Evolutionary conservation across 495 filamentous ascomycete genomes (phyloP).

Genomic region (Neurospora hispaniola): DNA sequence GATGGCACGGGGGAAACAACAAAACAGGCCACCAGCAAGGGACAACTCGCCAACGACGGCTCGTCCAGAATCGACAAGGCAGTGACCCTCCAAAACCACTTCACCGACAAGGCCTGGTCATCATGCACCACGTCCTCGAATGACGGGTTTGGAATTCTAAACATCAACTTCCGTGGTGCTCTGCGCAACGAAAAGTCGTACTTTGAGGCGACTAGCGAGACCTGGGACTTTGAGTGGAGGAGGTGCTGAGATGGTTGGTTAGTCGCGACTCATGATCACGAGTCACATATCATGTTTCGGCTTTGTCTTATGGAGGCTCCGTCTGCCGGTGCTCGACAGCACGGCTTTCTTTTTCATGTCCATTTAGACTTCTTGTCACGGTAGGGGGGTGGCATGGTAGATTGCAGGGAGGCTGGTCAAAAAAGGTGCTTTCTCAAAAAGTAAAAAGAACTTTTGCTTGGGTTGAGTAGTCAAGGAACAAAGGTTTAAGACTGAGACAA

Average conservation of each 20-base stretch:
- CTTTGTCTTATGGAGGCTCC: background rate
- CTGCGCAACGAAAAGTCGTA: conserved; percentile 25
- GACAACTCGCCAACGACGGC: conserved; percentile 19
- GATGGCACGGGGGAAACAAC: too few species aligned
- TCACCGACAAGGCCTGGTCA: conserved; percentile 25
- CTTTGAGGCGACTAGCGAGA: conserved; percentile 31
- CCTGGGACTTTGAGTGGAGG: conserved; percentile 33
- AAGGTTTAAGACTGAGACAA: background rate
- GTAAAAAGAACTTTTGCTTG: background rate
- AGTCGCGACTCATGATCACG: too few species aligned
- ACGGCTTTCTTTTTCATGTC: background rate
- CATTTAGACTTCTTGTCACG: background rate
- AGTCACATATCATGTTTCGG: background rate
- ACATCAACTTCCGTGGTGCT: conserved; percentile 36
- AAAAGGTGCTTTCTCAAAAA: background rate
- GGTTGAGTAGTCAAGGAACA: background rate
- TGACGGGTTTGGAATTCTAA: conserved; percentile 29
- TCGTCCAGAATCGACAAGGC: conserved; percentile 15
- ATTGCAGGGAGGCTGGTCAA: background rate
- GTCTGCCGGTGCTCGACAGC: background rate
- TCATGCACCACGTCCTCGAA: conserved; percentile 21
- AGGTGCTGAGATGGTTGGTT: conserved; percentile 20
- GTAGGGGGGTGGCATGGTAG: background rate
- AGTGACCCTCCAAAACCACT: conserved; percentile 21
- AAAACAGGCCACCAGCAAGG: conserved; percentile 16